Base-by-base conservation (phyloP, 2,329 filamentous ascomycete genomes). In the Clonostachys chloroleuca region DNA sequence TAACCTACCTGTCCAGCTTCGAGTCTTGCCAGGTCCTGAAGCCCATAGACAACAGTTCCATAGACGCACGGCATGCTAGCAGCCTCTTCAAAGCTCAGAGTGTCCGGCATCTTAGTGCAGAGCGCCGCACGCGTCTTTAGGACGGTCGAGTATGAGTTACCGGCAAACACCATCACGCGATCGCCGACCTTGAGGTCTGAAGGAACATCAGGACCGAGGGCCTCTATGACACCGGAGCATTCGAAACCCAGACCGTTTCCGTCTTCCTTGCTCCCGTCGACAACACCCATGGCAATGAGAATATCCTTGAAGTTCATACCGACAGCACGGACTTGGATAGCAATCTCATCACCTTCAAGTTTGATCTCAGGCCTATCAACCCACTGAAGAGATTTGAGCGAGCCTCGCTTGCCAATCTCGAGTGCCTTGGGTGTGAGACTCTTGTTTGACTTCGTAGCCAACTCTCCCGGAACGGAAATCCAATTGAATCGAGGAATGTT, bases 61-160 rank as follows among this genome's bases (percentile, higher is more conserved):
- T 54, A 69, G 1, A 58, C 57, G 2, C 61, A 46, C 0, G 65
- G 64, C 37, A 71, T 54, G 0, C 64, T 59, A 2, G 62, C 64
- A 1, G 61, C 68, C 3, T 59, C 54, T 6, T 60, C 58, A n/a
- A 67, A 66, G 3, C 44, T 49, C 50, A 72, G 56, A 18, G 37
- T 37, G 6, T 59, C 57, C 0, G 67, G 65, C 7, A 75, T 67
- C 7, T 39, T 39, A 12, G 36, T 57, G 24, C 24, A 30, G 5
- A 30, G 24, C 9, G 24, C 24, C 24, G 24, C 24, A 2, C 24
- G 24, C 24, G 24, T 30, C 24, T 30, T 30, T 3, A 30, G 9
- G 9, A 30, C 24, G 24, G 24, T 30, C 8, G 24, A 30, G 24
- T 30, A 30, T 10, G 24, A 30, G 24, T 30, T 30, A 10, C 24